These are phyloP conservation scores for Aspergillus ostianus DNA, from an alignment of 495 filamentous ascomycete species.

Conservation along the genomic window DNA sequence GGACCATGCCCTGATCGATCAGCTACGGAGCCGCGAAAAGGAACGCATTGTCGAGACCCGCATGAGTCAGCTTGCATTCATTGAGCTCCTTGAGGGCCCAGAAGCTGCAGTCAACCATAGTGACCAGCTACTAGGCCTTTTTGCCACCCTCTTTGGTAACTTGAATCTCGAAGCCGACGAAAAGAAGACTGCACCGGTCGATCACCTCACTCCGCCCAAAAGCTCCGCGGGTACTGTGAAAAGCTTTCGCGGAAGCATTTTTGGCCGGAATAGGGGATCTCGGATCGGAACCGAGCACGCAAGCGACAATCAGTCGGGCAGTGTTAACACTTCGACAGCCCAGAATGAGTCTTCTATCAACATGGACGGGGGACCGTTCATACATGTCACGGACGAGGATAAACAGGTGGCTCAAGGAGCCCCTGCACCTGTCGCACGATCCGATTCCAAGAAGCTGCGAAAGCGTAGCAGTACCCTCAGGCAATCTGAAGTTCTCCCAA, in stretches of 20 bases:
- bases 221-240: slow-evolving; percentile 69
- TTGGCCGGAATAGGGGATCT: slow-evolving; percentile 53
- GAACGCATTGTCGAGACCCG: slow-evolving; percentile 83
- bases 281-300: slow-evolving; percentile 23
- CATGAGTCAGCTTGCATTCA: slow-evolving; percentile 85
- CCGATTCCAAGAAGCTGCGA: slow-evolving; percentile 47
- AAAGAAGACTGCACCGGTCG: slow-evolving; percentile 20
- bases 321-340: slow-evolving; percentile 17
- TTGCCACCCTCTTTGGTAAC: slow-evolving; percentile 71
- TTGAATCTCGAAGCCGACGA: slow-evolving; percentile 34
- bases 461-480: slow-evolving; percentile 41
- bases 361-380: slow-evolving; percentile 39
- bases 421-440: slow-evolving; percentile 25
- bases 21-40: slow-evolving; percentile 75
- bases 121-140: slow-evolving; percentile 79
- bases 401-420: slow-evolving; percentile 21
- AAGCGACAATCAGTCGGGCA: slow-evolving; percentile 11
- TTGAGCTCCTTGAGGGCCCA: slow-evolving; percentile 79
- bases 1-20: slow-evolving; percentile 59
- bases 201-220: slow-evolving; percentile 56
- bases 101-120: slow-evolving; percentile 80
- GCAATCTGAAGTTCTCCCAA: slow-evolving; percentile 18
- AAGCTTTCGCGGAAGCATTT: slow-evolving; percentile 72
- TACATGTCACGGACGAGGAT: slow-evolving; percentile 50
- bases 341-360: slow-evolving; percentile 6